Percentiles rank a stretch among this genome's conserved stretches.
Evolutionary conservation across 257 asterid species (phyloP).

Genomic region (Linaria vulgaris): DNA sequence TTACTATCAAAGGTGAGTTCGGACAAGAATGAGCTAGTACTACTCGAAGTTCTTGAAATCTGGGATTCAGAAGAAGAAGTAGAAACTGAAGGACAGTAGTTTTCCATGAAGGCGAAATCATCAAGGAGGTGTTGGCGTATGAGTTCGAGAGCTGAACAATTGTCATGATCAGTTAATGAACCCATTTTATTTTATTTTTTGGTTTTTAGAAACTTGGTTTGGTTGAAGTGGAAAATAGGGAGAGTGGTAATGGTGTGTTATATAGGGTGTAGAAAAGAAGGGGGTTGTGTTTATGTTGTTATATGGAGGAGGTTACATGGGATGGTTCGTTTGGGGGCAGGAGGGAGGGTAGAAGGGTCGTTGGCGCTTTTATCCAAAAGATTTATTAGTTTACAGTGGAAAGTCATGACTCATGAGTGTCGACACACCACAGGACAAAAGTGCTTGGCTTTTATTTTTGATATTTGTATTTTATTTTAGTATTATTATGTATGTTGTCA

Average conservation of each 20-base stretch:
- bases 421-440: too few relatives aligned
- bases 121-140: constrained; percentile 80
- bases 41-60: constrained; percentile 44
- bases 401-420: too few relatives aligned
- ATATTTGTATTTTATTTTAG: background rate
- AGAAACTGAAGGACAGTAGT: constrained; percentile 27
- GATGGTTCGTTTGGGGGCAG: constrained; percentile 43
- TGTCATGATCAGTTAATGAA: constrained; percentile 38
- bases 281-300: too few relatives aligned
- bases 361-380: too few relatives aligned
- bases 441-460: background rate
- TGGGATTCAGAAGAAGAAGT: constrained; percentile 28
- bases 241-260: constrained; percentile 38
- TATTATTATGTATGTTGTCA: too few relatives aligned
- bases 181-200: constrained; percentile 30
- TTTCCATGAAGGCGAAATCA: constrained; percentile 52
- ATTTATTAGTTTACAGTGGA: too few relatives aligned
- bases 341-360: constrained; percentile 40
- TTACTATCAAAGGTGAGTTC: constrained; percentile 29
- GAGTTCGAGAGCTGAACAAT: constrained; percentile 53
- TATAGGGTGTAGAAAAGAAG: constrained; percentile 30
- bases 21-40: constrained; percentile 31
- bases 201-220: background rate
- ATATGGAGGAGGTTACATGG: constrained; percentile 29
- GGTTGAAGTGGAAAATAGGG: constrained; percentile 41